Evolutionary conservation across 2,329 filamentous ascomycete species (phyloP).

Genomic region (Nigrograna mackinnonii): DNA sequence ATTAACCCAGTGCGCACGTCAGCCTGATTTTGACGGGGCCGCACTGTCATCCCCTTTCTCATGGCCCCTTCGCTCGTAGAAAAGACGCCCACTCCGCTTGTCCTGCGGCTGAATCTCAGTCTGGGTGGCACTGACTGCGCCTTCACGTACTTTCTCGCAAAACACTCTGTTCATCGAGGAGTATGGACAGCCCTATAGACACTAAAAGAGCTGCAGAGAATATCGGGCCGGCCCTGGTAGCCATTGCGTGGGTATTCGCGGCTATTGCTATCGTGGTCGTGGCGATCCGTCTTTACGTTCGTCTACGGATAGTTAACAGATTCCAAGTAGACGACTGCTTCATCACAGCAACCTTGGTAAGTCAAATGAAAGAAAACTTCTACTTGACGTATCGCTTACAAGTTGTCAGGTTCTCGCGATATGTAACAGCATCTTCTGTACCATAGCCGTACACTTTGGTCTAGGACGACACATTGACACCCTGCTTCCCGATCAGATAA

Average conservation of each 20-base stretch:
- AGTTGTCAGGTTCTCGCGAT: constrained; percentile 1
- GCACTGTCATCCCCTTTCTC: too few species aligned
- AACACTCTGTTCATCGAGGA: too few species aligned
- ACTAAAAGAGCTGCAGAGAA: constrained; percentile 3
- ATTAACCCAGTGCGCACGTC: too few species aligned
- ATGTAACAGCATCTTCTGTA: constrained; percentile 4
- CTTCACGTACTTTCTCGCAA: too few species aligned
- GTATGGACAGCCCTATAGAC: too few species aligned
- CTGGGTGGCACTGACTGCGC: too few species aligned
- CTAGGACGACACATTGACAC: background rate
- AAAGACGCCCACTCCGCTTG: too few species aligned
- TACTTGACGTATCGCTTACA: too few species aligned
- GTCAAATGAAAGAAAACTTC: too few species aligned
- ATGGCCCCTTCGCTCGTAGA: too few species aligned
- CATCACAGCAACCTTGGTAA: constrained; percentile 2
- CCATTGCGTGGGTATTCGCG: constrained; percentile 1
- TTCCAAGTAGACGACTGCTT: constrained; percentile 2
- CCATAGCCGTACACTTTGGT: constrained; percentile 3
- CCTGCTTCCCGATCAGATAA: constrained; percentile 3
- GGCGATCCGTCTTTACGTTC: constrained; percentile 1
- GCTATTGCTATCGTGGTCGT: constrained; percentile 1
- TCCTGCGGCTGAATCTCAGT: too few species aligned
- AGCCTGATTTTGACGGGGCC: too few species aligned
- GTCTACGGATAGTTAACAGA: constrained; percentile 1
- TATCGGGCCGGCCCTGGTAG: background rate